Percentiles rank a stretch among this genome's conserved stretches.
phyloP scores from a whole-genome alignment of 805 yeast species.

The Candida parachauliodes region DNA sequence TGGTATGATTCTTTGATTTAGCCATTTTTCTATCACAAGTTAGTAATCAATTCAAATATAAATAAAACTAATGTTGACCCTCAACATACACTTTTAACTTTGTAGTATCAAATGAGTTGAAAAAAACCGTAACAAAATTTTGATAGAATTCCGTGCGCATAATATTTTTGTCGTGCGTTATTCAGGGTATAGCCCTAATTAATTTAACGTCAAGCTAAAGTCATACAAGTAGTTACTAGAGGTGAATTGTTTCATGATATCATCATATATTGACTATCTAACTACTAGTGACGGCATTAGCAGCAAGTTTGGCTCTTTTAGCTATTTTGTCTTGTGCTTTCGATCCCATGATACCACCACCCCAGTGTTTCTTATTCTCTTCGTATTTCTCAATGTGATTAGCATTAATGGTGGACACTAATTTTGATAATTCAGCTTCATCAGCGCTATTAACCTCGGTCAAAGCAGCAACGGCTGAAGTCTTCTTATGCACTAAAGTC shows the following conservation, averaged over 20 bases:
- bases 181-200: slow-evolving; percentile 3
- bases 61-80: background rate
- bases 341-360: slow-evolving; percentile 98
- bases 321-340: slow-evolving; percentile 85
- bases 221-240: no score
- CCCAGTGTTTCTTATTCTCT: slow-evolving; percentile 98
- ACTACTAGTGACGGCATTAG: slow-evolving; percentile 17
- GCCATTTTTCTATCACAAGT: slow-evolving; percentile 59
- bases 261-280: no score
- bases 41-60: slow-evolving; percentile 1
- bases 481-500: slow-evolving; percentile 92
- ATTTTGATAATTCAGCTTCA: slow-evolving; percentile 89
- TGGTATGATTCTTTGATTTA: slow-evolving; percentile 99
- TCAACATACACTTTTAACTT: slow-evolving; percentile 3
- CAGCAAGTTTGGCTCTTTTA: slow-evolving; percentile 65
- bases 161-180: background rate
- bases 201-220: no score
- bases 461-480: slow-evolving; percentile 94
- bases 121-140: slow-evolving; percentile 1
- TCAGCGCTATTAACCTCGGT: slow-evolving; percentile 94
- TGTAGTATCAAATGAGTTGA: slow-evolving; percentile 1
- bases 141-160: slow-evolving; percentile 2
- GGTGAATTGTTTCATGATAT: no score
- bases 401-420: slow-evolving; percentile 88
- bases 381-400: slow-evolving; percentile 94